A percentile compares a stretch with the other conserved stretches of the same genome.
phyloP scores from a whole-genome alignment of 306 rosid genomes.

The Trifolium dubium region DNA sequence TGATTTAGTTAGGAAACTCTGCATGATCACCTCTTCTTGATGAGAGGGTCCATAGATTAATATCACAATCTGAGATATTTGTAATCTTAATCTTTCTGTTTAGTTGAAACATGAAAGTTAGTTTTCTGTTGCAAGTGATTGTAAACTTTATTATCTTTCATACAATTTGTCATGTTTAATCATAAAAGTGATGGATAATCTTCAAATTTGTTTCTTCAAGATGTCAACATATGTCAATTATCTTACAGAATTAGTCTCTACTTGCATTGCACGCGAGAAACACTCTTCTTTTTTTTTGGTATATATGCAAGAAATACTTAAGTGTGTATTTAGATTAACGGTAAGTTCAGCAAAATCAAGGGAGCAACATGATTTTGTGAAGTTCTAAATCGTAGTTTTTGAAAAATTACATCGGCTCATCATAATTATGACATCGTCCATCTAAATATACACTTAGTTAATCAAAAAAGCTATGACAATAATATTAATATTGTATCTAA shows the following conservation, averaged over 20 bases:
- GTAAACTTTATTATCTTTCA: background rate
- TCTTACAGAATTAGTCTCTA: background rate
- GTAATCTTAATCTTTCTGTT: constrained; percentile 1
- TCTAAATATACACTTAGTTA: background rate
- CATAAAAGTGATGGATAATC: background rate
- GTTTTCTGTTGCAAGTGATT: constrained; percentile 21
- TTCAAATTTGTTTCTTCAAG: background rate
- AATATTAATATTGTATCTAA: background rate
- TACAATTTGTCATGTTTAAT: background rate
- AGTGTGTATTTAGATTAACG: too few relatives aligned
- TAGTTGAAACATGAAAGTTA: constrained; percentile 27
- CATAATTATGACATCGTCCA: too few relatives aligned
- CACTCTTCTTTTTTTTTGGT: too few relatives aligned
- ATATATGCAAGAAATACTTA: background rate
- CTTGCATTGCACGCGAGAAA: background rate
- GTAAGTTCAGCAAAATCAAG: too few relatives aligned
- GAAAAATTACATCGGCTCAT: too few relatives aligned
- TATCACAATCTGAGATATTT: background rate
- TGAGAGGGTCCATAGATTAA: background rate
- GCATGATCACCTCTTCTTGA: constrained; percentile 11
- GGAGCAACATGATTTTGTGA: too few relatives aligned
- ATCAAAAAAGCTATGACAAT: background rate
- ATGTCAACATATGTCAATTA: background rate
- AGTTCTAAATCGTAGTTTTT: too few relatives aligned
- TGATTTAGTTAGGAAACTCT: constrained; percentile 32